phyloP scores from a whole-genome alignment of 1,284 basidiomycete species.

The Blastosporella zonata region DNA sequence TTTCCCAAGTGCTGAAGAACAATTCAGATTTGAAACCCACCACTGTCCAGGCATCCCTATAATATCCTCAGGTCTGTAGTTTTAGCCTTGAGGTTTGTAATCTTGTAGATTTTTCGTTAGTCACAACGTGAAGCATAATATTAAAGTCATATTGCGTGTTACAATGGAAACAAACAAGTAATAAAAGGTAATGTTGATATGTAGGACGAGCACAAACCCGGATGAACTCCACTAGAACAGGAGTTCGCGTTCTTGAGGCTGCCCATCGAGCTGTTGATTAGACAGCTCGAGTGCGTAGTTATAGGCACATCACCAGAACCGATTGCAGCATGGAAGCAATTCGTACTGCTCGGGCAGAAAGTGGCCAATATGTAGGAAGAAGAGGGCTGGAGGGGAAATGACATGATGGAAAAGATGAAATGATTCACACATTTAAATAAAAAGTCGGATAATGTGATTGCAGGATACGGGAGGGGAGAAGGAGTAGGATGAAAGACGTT shows the following conservation, averaged over 20 bases:
- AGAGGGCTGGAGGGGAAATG: too few species aligned
- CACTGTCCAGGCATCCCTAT: conserved; percentile 2
- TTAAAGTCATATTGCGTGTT: too few species aligned
- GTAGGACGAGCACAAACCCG: conserved; percentile 31
- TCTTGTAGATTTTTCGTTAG: too few species aligned
- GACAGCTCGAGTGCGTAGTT: conserved; percentile 41
- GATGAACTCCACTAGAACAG: conserved; percentile 29
- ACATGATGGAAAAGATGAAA: background rate
- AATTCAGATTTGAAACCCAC: background rate
- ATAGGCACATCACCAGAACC: conserved; percentile 74
- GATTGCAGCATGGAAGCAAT: conserved; percentile 54
- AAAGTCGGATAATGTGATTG: background rate
- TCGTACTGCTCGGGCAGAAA: conserved; percentile 71
- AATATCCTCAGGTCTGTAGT: background rate
- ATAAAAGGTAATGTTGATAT: conserved; percentile 13
- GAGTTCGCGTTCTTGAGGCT: conserved; percentile 32
- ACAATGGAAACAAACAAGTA: background rate
- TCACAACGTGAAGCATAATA: too few species aligned
- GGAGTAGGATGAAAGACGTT: background rate
- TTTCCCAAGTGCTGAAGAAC: conserved; percentile 41
- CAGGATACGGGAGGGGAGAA: background rate
- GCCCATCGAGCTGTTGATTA: conserved; percentile 50
- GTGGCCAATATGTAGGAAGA: conserved; percentile 36
- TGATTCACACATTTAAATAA: conserved; percentile 3
- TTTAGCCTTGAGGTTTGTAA: too few species aligned